These are phyloP conservation scores for Xylaria cubensis DNA, from an alignment of 495 filamentous ascomycete species.

Conservation along the genomic window DNA sequence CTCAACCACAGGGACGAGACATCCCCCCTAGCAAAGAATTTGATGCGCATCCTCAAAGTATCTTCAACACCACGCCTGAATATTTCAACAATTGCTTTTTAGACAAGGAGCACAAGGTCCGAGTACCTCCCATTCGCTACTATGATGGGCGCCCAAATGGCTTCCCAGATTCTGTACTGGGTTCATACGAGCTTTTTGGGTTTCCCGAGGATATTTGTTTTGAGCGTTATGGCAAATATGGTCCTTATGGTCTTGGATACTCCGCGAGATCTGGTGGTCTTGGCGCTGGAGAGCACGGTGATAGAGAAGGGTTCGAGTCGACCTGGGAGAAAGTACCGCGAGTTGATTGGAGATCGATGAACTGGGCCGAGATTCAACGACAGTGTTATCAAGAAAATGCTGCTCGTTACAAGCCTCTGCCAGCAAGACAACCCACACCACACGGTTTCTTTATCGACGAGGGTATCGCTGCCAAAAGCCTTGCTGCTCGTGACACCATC, in stretches of 20 bases:
- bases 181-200: conserved; percentile 80
- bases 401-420: conserved; percentile 65
- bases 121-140: conserved; percentile 70
- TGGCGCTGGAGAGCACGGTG: conserved; percentile 79
- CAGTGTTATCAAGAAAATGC: conserved; percentile 72
- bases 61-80: conserved; percentile 37
- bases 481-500: conserved; percentile 32
- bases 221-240: conserved; percentile 86
- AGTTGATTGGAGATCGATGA: conserved; percentile 74
- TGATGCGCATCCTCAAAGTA: conserved; percentile 46
- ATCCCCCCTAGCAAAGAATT: conserved; percentile 61
- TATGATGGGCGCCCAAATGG: conserved; percentile 77
- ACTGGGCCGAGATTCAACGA: conserved; percentile 78
- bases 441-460: conserved; percentile 53
- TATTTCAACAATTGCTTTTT: conserved; percentile 73
- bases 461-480: not conserved
- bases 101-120: conserved; percentile 65
- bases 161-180: conserved; percentile 82
- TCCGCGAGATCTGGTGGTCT: conserved; percentile 75
- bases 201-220: conserved; percentile 91
- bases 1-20: conserved; percentile 38
- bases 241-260: conserved; percentile 91
- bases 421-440: conserved; percentile 46
- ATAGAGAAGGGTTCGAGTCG: conserved; percentile 73
- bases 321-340: conserved; percentile 73